phyloP scores from a whole-genome alignment of 805 yeast species.

The Lipomyces spencermartinsiae region DNA sequence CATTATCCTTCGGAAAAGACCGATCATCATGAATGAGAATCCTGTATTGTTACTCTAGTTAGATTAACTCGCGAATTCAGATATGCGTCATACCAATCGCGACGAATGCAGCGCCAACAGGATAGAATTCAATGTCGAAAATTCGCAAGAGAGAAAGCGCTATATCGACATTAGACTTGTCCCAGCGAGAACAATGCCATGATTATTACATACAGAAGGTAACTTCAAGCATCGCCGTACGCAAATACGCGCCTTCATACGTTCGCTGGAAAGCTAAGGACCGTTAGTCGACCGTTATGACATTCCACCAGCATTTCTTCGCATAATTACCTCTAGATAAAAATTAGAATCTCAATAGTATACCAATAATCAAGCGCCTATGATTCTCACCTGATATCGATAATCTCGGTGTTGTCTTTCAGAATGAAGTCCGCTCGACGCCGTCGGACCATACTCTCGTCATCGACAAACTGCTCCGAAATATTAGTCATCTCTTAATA shows the following conservation, averaged over 20 bases:
- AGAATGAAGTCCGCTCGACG: slow-evolving; percentile 19
- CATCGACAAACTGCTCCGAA: slow-evolving; percentile 22
- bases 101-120: slow-evolving; percentile 37
- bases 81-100: slow-evolving; percentile 24
- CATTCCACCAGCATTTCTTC: slow-evolving; percentile 5
- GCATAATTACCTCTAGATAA: not conserved
- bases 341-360: slow-evolving; percentile 21
- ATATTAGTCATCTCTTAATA: not conserved
- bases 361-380: not conserved
- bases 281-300: not conserved
- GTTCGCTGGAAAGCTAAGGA: slow-evolving; percentile 75
- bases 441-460: slow-evolving; percentile 16
- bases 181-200: not conserved
- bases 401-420: slow-evolving; percentile 31
- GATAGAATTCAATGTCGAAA: slow-evolving; percentile 36
- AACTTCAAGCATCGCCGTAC: slow-evolving; percentile 73
- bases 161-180: slow-evolving; percentile 5
- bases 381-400: slow-evolving; percentile 34
- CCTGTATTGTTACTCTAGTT: slow-evolving; percentile 12
- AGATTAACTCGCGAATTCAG: not conserved
- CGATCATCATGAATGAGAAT: slow-evolving; percentile 28
- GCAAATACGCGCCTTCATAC: slow-evolving; percentile 80
- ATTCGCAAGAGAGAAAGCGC: slow-evolving; percentile 35
- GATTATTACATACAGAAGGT: slow-evolving; percentile 57
- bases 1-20: slow-evolving; percentile 27